Base-by-base conservation (phyloP, 1,284 basidiomycete genomes). In the Mycena citricolor region DNA sequence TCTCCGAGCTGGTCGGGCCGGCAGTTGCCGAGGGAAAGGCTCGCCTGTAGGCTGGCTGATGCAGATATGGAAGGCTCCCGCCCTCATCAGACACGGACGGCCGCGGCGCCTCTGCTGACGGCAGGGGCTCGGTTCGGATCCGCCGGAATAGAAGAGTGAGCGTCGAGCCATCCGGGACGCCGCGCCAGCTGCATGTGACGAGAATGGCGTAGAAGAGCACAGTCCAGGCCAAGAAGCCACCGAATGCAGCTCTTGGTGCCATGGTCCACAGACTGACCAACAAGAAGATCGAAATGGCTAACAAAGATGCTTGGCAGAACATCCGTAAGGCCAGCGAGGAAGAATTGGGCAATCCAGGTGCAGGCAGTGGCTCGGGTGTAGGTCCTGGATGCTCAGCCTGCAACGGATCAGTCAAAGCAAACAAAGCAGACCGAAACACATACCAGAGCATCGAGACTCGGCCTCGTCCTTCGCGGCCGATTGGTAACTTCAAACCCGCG, bases 401-500 rank as follows among this genome's bases (percentile, higher is more conserved):
- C 38, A 49, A 50, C n/a, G n/a, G n/a, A n/a, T n/a, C n/a, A n/a
- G n/a, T n/a, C n/a, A n/a, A n/a, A n/a, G n/a, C n/a, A n/a, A n/a
- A n/a, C n/a, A n/a, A n/a, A n/a, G n/a, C n/a, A n/a, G n/a, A n/a
- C n/a, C n/a, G n/a, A n/a, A n/a, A n/a, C n/a, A n/a, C n/a, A n/a
- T n/a, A n/a, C n/a, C n/a, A n/a, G n/a, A n/a, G n/a, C n/a, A n/a
- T n/a, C n/a, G n/a, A n/a, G n/a, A n/a, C n/a, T n/a, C n/a, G n/a
- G n/a, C 20, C 73, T 76, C 24, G 59, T 61, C 32, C 78, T 73
- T 11, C 63, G 57, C 8, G 81, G 82, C 31, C 86, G 73, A 59
- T 87, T 88, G 17, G 81, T 62, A 20, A 90, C 85, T 59, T 88
- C 86, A 55, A 89, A 89, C 1, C 73, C 70, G 46, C 74, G 67